These are phyloP conservation scores for Sapria himalayana DNA, from an alignment of 345 rosid genomes.

Conservation along the genomic window DNA sequence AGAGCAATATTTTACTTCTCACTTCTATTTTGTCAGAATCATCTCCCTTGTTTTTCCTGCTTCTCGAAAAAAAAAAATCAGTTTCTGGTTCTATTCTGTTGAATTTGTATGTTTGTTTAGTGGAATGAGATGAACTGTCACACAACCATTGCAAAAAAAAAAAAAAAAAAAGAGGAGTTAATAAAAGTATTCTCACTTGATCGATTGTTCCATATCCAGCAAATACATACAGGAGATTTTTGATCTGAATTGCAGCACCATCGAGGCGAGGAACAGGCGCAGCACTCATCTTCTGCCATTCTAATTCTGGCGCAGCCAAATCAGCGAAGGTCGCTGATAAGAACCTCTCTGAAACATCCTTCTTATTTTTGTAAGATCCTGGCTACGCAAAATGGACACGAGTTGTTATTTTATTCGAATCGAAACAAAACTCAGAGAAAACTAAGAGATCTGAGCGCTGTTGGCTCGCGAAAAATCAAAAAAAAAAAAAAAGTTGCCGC, in stretches of 20 bases:
- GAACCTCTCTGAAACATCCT: constrained; percentile 22
- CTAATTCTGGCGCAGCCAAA: constrained; percentile 51
- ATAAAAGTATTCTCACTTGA: constrained; percentile 27
- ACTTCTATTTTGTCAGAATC: too few species aligned
- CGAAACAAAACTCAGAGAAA: background rate
- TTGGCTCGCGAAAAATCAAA: background rate
- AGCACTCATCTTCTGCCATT: constrained; percentile 77
- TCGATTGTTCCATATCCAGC: constrained; percentile 88
- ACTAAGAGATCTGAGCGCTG: background rate
- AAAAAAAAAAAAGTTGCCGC: background rate
- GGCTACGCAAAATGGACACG: constrained; percentile 13
- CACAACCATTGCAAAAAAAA: background rate
- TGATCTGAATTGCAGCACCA: constrained; percentile 81
- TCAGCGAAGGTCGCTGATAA: constrained; percentile 85
- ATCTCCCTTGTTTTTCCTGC: too few species aligned
- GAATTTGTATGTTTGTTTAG: too few species aligned
- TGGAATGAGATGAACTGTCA: too few species aligned
- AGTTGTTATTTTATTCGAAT: constrained; percentile 1
- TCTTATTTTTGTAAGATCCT: constrained; percentile 12
- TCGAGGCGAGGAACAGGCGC: constrained; percentile 92
- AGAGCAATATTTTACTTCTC: too few species aligned
- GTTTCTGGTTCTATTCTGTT: too few species aligned
- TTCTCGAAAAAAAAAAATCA: too few species aligned
- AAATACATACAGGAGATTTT: constrained; percentile 55
- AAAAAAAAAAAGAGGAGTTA: background rate